These are phyloP conservation scores for Aciculoconidium aculeatum DNA, from an alignment of 805 yeast species.

Conservation along the genomic window DNA sequence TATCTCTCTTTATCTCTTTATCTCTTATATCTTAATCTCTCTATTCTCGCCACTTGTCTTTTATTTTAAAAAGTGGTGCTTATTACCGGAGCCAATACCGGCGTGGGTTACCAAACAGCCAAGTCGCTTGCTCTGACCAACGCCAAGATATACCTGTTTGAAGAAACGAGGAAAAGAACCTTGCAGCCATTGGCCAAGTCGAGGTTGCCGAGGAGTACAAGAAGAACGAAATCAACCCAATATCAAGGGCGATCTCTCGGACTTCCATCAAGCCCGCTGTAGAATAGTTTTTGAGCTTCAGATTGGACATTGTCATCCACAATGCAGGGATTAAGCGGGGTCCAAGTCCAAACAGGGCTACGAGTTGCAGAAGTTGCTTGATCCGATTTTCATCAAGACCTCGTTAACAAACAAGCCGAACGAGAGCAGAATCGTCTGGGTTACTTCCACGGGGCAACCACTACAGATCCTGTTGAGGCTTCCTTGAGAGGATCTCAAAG, in stretches of 20 bases:
- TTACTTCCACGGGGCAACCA: conserved; percentile 39
- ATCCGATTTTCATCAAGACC: conserved; percentile 30
- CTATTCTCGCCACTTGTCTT: too few species aligned
- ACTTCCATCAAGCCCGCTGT: conserved; percentile 19
- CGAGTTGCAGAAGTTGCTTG: conserved; percentile 35
- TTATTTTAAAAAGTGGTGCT: conserved; percentile 32
- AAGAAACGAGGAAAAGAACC: conserved; percentile 28
- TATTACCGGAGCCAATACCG: conserved; percentile 37
- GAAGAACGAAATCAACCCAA: conserved; percentile 8
- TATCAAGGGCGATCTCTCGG: conserved; percentile 7
- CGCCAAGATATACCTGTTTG: conserved; percentile 31
- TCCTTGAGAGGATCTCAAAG: too few species aligned
- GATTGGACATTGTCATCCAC: conserved; percentile 18
- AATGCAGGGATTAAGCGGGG: conserved; percentile 26
- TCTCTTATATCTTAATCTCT: too few species aligned
- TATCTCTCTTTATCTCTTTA: too few species aligned
- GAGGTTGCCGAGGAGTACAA: conserved; percentile 14
- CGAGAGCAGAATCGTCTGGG: conserved; percentile 40
- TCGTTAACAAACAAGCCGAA: conserved; percentile 16
- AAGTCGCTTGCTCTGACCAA: conserved; percentile 25
- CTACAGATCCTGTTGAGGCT: too few species aligned
- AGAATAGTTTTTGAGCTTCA: conserved; percentile 12
- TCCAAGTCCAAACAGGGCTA: conserved; percentile 37
- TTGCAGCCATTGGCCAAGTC: conserved; percentile 19
- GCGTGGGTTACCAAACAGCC: conserved; percentile 25